A percentile compares a stretch with the other conserved stretches of the same genome.
Evolutionary conservation across 202 grass and related monocot genomes (phyloP).

Genomic region (Schoenoplectus triqueter): DNA sequence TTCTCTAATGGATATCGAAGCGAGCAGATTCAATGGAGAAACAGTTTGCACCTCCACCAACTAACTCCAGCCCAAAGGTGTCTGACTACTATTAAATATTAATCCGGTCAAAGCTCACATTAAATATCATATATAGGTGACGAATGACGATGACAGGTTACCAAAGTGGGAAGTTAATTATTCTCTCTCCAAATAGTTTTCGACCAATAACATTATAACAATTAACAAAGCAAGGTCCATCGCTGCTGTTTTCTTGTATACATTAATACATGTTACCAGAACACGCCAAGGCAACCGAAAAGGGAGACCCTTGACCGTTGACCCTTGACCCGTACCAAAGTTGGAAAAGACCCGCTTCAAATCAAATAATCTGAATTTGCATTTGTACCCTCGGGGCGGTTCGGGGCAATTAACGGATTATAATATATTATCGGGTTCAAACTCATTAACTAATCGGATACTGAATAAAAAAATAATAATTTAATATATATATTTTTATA

Average conservation of each 20-base stretch:
- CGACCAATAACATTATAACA: no score
- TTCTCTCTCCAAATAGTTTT: no score
- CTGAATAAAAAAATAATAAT: no score
- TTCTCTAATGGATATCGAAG: no score
- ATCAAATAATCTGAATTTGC: no score
- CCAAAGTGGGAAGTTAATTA: no score
- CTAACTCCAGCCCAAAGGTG: not conserved
- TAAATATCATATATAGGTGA: not conserved
- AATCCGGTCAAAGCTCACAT: conserved; percentile 18
- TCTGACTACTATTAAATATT: not conserved
- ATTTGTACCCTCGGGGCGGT: no score
- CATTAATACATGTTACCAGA: not conserved
- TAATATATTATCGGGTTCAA: no score
- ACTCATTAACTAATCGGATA: no score
- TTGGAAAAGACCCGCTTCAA: no score
- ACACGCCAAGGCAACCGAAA: conserved; percentile 28
- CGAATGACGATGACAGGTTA: not conserved
- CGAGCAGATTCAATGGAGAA: not conserved
- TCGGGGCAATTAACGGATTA: no score
- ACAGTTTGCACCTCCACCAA: not conserved
- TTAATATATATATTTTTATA: no score
- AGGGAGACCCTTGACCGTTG: conserved; percentile 25
- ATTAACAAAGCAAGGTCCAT: not conserved
- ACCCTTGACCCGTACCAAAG: not conserved
- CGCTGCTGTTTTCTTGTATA: not conserved